phyloP scores from a whole-genome alignment of 441 rosid species.

The Corymbia calophylla region DNA sequence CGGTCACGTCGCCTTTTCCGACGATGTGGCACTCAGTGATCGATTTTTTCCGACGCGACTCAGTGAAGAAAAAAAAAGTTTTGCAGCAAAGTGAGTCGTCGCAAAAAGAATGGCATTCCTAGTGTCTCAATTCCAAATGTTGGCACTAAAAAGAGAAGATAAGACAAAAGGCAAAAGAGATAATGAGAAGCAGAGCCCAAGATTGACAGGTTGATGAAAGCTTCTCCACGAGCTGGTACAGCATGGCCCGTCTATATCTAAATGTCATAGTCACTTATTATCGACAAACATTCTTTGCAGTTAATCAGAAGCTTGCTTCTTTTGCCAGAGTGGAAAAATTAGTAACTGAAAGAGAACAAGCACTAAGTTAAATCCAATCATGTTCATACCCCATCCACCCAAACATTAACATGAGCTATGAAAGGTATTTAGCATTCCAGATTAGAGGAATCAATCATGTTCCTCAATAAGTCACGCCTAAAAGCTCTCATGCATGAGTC shows the following conservation, averaged over 20 bases:
- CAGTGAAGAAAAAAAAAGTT: too few species aligned
- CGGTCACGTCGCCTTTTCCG: too few species aligned
- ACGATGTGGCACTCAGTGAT: too few species aligned
- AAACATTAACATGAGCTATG: too few species aligned
- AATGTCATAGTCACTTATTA: background rate
- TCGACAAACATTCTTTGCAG: background rate
- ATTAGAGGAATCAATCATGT: background rate
- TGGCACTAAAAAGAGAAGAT: background rate
- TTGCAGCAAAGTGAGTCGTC: too few species aligned
- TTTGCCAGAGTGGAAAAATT: background rate
- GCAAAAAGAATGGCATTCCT: too few species aligned
- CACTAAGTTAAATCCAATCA: background rate
- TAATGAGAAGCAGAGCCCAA: background rate
- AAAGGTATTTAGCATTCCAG: too few species aligned
- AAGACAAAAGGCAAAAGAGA: background rate
- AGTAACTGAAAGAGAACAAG: background rate
- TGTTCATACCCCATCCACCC: background rate
- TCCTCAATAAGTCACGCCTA: background rate
- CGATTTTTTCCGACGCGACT: too few species aligned
- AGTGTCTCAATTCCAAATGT: too few species aligned
- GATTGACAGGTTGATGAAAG: background rate
- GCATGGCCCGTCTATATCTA: background rate
- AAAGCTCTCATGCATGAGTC: background rate
- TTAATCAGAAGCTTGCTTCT: background rate
- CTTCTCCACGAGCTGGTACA: background rate